These are phyloP conservation scores for Phialophora macrospora DNA, from an alignment of 2,329 filamentous ascomycete species.

Conservation along the genomic window DNA sequence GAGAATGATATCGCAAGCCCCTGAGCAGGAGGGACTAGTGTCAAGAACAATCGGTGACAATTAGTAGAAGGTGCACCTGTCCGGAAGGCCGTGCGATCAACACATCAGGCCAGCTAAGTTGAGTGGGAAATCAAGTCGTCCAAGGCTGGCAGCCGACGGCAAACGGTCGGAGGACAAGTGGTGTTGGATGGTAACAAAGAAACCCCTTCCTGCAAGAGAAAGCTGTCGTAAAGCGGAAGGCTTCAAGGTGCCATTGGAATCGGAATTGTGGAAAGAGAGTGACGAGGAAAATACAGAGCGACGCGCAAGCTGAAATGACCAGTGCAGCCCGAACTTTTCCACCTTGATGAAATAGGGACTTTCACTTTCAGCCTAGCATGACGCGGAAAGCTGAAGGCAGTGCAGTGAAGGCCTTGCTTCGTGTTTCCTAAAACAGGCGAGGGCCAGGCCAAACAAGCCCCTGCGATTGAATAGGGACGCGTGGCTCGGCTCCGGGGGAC, in stretches of 20 bases:
- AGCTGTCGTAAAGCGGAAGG: not conserved
- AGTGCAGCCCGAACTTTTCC: constrained; percentile 11
- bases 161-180: not conserved
- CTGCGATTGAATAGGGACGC: constrained; percentile 6
- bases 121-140: not conserved
- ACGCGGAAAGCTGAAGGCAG: constrained; percentile 3
- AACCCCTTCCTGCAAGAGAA: not conserved
- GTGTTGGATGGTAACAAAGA: constrained; percentile 3
- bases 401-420: not conserved
- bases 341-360: not conserved
- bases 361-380: constrained; percentile 13
- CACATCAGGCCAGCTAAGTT: constrained; percentile 11
- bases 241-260: not conserved
- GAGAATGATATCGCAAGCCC: not conserved
- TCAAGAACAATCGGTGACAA: constrained; percentile 1
- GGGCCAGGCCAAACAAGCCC: not conserved
- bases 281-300: not conserved
- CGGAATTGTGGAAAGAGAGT: not conserved
- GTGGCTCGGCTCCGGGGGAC: constrained; percentile 10
- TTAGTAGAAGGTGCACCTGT: not conserved
- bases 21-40: constrained; percentile 8
- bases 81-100: constrained; percentile 9
- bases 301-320: constrained; percentile 10
- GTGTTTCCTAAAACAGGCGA: not conserved
- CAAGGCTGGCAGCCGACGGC: not conserved